Base-by-base conservation (phyloP, 208 protist genomes). In the Porcisia hertigi region DNA sequence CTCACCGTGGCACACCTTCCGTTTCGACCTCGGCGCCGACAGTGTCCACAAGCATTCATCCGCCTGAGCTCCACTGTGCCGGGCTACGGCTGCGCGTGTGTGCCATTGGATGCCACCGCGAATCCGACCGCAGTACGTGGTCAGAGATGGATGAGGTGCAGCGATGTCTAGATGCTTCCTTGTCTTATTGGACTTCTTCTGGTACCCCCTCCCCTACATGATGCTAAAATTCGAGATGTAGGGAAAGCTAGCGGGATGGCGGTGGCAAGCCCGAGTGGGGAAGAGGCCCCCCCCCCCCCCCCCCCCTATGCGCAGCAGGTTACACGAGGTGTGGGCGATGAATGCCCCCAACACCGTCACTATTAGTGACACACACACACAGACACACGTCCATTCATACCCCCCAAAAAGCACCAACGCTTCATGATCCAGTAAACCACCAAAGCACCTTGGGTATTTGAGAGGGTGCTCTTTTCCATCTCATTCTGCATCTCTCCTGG, bases 41-140 rank as follows among this genome's bases (percentile, higher is more conserved):
- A n/a, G 54, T 59, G n/a, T 57, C 41, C 12, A 77, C 76, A 23
- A 62, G 72, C 36, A 63, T 92, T 23, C 69, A 75, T 54, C 70
- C 88, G 8, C 93, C 91, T 9, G 90, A 95, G 83, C 85, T 88
- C 62, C 87, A 95, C 81, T 97, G 91, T 60, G 85, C 85, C 14
- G 86, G 83, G 30, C 80, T 96, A 36, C 81, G 77, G 36, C 79
- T 96, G 69, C 83, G 88, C 23, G 73, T 79, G 52, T 93, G 88
- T 73, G 65, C 83, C 43, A 64, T 96, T 59, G 58, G 76, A 54
- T 74, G 72, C 47, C 75, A 86, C 66, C 77, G 80, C 43, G 83
- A 80, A 64, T 45, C 75, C 49, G 69, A 66, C 41, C 53, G 74
- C 30, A 62, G 41, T 4, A 67, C 69, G 34, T 79, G 79, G 84